A percentile compares a stretch with the other conserved stretches of the same genome.
phyloP scores from a whole-genome alignment of 331 rosid genomes.

The Rhamnella rubrinervis region DNA sequence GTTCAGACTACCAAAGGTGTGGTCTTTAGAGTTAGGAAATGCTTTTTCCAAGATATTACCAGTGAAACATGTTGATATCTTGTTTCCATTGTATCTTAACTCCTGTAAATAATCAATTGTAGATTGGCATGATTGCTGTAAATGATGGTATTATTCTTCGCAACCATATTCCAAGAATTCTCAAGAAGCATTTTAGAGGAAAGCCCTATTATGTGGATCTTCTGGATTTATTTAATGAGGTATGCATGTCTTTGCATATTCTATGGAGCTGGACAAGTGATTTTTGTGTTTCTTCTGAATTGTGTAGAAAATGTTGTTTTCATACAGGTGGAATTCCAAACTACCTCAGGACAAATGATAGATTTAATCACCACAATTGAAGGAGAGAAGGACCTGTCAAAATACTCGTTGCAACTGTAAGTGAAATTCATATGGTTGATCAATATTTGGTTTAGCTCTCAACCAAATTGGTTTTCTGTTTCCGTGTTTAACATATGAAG shows the following conservation, averaged over 20 bases:
- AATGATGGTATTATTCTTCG: constrained; percentile 61
- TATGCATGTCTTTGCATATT: constrained; percentile 11
- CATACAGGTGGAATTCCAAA: constrained; percentile 87
- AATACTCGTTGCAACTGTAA: constrained; percentile 64
- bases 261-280: neutral
- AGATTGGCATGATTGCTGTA: constrained; percentile 57
- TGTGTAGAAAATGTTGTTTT: neutral
- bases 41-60: neutral
- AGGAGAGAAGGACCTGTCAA: constrained; percentile 49
- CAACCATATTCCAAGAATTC: constrained; percentile 76
- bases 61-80: neutral
- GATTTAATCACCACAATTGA: constrained; percentile 65
- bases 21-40: neutral
- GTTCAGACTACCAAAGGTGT: constrained; percentile 86
- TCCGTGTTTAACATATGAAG: constrained; percentile 13
- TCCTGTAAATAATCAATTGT: neutral
- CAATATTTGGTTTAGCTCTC: neutral
- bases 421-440: constrained; percentile 20
- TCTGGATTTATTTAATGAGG: constrained; percentile 91
- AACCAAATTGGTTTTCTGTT: neutral
- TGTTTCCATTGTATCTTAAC: constrained; percentile 9
- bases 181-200: constrained; percentile 73
- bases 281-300: neutral
- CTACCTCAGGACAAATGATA: constrained; percentile 96
- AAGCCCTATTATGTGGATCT: constrained; percentile 84